Base-by-base conservation (phyloP, 345 rosid genomes). In the Tarenaya hassleriana region DNA sequence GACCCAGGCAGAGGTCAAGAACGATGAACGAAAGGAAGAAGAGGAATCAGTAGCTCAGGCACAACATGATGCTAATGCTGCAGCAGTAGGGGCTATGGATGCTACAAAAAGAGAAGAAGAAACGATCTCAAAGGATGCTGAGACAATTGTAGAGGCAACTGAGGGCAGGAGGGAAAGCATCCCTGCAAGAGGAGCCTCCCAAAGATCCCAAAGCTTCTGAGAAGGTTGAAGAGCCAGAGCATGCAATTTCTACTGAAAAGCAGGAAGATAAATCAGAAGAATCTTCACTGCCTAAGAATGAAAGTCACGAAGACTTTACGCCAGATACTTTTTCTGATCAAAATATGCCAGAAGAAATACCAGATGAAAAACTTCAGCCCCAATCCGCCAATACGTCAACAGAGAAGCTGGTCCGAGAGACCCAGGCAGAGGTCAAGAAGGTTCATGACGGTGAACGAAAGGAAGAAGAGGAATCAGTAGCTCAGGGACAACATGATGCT, bases 191-290 rank as follows among this genome's bases (percentile, higher is more conserved):
- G 53, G 66, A 41, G 34, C 16, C 56, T 3, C 5, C 34, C 1
- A 35, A 6, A 31, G 52, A 57, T 24, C 21, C 29, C 24, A 62
- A 50, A 50, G 24, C 15, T 1, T 50, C 42, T 55, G 8, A 46
- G 17, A 46, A 16, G 44, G 32, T 18, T 12, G 42, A 51, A 27
- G 61, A 60, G 47, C 51, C 10, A 19, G 58, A 62, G 54, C 49
- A 53, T 39, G 63, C 35, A 49, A 13, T 32, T 14, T 18, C 55
- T 54, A 35, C 38, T 10, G 32, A 50, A 31, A 60, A 55, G 24
- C 47, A 66, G 67, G 61, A 50, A 64, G 62, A 47, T 16, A 52
- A 52, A 69, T 34, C 50, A 65, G 29, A 51, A 55, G 32, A 59
- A 18, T 20, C 34, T 18, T 8, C 43, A 37, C 31, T 38, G 50